phyloP scores from a whole-genome alignment of 148 eudicot species.

The Linanthus parryae region DNA sequence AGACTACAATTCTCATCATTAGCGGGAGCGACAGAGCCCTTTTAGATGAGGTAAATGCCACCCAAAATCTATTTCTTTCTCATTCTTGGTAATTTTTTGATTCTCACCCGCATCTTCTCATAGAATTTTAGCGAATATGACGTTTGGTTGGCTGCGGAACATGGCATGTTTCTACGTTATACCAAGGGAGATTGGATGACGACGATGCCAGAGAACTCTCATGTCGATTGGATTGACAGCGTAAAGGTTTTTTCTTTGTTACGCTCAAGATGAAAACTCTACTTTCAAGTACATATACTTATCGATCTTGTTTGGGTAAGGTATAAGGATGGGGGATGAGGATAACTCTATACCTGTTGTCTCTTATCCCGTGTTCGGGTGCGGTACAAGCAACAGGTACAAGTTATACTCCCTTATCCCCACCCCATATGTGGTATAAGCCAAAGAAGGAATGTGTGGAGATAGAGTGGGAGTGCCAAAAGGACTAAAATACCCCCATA shows the following conservation, averaged over 20 bases:
- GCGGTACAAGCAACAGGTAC: too few relatives aligned
- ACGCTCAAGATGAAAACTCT: too few relatives aligned
- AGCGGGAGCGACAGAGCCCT: constrained; percentile 64
- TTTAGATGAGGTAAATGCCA: constrained; percentile 46
- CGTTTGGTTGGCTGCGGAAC: constrained; percentile 87
- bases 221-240: constrained; percentile 82
- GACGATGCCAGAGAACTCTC: constrained; percentile 65
- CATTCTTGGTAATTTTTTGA: not conserved
- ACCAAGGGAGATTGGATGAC: constrained; percentile 71
- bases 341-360: too few relatives aligned
- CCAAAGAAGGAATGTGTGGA: too few relatives aligned
- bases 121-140: constrained; percentile 65
- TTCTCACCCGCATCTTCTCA: constrained; percentile 9
- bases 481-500: too few relatives aligned
- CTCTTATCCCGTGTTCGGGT: too few relatives aligned
- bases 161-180: constrained; percentile 73
- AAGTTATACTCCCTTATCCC: too few relatives aligned
- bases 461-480: too few relatives aligned
- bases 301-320: too few relatives aligned
- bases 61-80: not conserved
- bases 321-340: too few relatives aligned
- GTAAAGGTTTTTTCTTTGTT: constrained; percentile 35
- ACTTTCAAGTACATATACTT: too few relatives aligned
- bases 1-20: constrained; percentile 48
- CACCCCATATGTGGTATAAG: too few relatives aligned